Evolutionary conservation across 202 grass and related monocot genomes (phyloP).

Genomic region (Hordeum pubiflorum): DNA sequence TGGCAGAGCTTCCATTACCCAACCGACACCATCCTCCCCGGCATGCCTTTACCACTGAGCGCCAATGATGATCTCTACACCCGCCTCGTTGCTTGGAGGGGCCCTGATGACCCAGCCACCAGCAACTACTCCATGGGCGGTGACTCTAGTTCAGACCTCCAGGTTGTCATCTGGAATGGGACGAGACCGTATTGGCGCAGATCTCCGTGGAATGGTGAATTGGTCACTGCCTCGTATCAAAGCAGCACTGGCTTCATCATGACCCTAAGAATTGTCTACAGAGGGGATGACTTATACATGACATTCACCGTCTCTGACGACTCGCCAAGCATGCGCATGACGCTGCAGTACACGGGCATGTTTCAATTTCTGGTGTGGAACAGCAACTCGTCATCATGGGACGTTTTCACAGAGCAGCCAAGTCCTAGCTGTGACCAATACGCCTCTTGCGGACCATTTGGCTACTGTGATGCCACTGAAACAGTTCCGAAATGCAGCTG

Average conservation of each 20-base stretch:
- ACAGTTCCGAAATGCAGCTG: conserved; percentile 26
- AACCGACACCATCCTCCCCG: conserved; percentile 52
- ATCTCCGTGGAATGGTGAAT: conserved; percentile 29
- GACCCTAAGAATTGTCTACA: background rate
- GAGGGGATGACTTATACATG: background rate
- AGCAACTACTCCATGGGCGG: conserved; percentile 35
- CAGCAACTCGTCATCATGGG: background rate
- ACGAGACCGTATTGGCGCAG: conserved; percentile 34
- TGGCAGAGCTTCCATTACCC: conserved; percentile 65
- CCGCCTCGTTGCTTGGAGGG: conserved; percentile 45
- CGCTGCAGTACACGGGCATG: background rate
- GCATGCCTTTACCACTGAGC: conserved; percentile 35
- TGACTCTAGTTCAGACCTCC: conserved; percentile 36
- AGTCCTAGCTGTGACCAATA: background rate
- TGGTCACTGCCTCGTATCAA: background rate
- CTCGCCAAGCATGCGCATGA: background rate
- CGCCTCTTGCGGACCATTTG: conserved; percentile 18
- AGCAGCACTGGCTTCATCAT: background rate
- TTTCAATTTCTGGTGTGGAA: background rate
- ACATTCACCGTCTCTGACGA: background rate
- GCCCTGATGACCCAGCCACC: conserved; percentile 26
- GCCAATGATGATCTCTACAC: background rate
- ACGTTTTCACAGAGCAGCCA: background rate
- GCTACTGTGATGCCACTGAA: conserved; percentile 10
- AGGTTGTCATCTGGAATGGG: conserved; percentile 41